Evolutionary conservation across 768 basidiomycete species (phyloP).

Genomic region (Panaeolus papilionaceus): DNA sequence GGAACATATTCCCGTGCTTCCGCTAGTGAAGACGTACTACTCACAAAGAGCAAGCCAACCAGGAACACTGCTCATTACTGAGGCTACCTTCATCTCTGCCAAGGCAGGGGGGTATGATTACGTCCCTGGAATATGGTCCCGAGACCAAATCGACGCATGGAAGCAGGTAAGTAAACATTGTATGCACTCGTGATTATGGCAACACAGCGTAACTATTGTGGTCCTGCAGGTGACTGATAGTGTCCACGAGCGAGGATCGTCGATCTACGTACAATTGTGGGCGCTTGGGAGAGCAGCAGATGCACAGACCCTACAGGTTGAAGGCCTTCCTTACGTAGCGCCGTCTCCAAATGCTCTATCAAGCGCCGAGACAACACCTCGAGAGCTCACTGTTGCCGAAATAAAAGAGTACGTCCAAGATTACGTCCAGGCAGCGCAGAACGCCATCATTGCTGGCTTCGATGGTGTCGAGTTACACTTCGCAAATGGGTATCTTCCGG

Average conservation of each 20-base stretch:
- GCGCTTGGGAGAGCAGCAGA: slow-evolving; percentile 28
- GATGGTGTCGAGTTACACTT: slow-evolving; percentile 59
- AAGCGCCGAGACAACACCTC: slow-evolving; percentile 4
- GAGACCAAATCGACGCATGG: slow-evolving; percentile 60
- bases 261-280: slow-evolving; percentile 56
- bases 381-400: slow-evolving; percentile 25
- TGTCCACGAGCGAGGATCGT: slow-evolving; percentile 48
- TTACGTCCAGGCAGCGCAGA: slow-evolving; percentile 24
- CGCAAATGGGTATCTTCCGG: slow-evolving; percentile 37
- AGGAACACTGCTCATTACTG: slow-evolving; percentile 62
- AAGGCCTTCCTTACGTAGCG: not conserved
- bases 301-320: not conserved
- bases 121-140: slow-evolving; percentile 56
- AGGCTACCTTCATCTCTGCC: slow-evolving; percentile 58
- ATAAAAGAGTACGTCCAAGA: slow-evolving; percentile 24
- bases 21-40: slow-evolving; percentile 50
- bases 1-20: slow-evolving; percentile 43
- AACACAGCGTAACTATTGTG: too few relatives aligned
- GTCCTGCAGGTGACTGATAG: slow-evolving; percentile 21
- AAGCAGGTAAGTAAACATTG: slow-evolving; percentile 41
- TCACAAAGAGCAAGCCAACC: slow-evolving; percentile 49
- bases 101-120: slow-evolving; percentile 44
- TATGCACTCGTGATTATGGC: not conserved
- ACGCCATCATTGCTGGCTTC: slow-evolving; percentile 47
- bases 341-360: not conserved